A percentile compares a stretch with the other conserved stretches of the same genome.
These are phyloP conservation scores for Rhizopus arrhizus DNA, from an alignment of 371 early-diverging fungal genomes.

Conservation along the genomic window DNA sequence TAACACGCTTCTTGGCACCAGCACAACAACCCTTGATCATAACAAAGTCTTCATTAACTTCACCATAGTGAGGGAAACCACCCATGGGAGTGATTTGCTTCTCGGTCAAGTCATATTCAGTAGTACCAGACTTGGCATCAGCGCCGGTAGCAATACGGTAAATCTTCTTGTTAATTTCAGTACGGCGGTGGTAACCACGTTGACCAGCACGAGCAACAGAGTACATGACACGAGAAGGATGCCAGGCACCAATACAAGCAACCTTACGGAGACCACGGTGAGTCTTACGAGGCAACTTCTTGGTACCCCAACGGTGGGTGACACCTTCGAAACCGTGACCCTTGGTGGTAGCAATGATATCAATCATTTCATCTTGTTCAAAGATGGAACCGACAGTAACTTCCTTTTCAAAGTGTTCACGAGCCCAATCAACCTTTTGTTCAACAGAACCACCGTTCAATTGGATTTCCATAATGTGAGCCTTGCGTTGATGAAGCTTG, in stretches of 20 bases:
- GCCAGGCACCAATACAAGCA: slow-evolving; percentile 99
- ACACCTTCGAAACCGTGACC: too few relatives aligned
- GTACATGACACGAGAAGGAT: slow-evolving; percentile 69
- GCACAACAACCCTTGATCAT: slow-evolving; percentile 98
- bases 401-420: too few relatives aligned
- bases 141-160: slow-evolving; percentile 96
- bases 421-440: too few relatives aligned
- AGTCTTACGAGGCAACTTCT: slow-evolving; percentile 99
- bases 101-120: slow-evolving; percentile 97
- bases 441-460: too few relatives aligned
- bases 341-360: too few relatives aligned
- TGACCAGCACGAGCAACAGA: too few relatives aligned
- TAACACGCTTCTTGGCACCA: slow-evolving; percentile 97
- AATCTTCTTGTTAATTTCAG: slow-evolving; percentile 99
- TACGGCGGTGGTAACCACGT: slow-evolving; percentile 68
- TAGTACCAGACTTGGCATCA: slow-evolving; percentile 84
- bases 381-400: too few relatives aligned
- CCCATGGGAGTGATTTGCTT: slow-evolving; percentile 99
- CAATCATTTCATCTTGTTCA: too few relatives aligned
- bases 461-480: too few relatives aligned
- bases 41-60: slow-evolving; percentile 42
- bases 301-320: slow-evolving; percentile 97
- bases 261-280: slow-evolving; percentile 99
- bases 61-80: slow-evolving; percentile 99
- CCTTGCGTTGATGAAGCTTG: slow-evolving; percentile 62